phyloP scores from a whole-genome alignment of 176 grass and related monocot species.

The Hordeum marinum region DNA sequence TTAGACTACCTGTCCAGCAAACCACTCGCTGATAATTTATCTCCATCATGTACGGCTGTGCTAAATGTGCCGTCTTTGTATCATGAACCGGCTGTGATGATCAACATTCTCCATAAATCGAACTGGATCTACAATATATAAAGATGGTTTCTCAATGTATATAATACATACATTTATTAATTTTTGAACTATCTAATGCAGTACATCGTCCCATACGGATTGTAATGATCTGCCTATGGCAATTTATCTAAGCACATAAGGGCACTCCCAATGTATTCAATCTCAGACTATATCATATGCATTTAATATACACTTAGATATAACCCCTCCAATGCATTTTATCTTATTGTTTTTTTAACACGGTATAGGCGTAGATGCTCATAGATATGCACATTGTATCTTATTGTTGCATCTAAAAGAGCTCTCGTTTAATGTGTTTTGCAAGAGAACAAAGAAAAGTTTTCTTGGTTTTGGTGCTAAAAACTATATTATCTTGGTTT shows the following conservation, averaged over 20 bases:
- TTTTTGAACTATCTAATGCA: background rate
- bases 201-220: background rate
- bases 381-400: too few relatives aligned
- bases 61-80: background rate
- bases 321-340: too few relatives aligned
- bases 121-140: background rate
- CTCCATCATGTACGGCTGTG: fast-evolving
- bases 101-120: background rate
- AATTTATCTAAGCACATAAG: background rate
- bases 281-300: too few relatives aligned
- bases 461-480: too few relatives aligned
- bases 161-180: background rate
- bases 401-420: too few relatives aligned
- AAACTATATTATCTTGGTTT: too few relatives aligned
- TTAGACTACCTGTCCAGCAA: background rate
- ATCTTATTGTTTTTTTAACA: too few relatives aligned
- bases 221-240: background rate
- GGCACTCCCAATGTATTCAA: too few relatives aligned
- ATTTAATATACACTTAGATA: too few relatives aligned
- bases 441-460: too few relatives aligned
- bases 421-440: too few relatives aligned
- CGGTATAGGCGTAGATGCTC: too few relatives aligned
- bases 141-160: background rate
- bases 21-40: background rate
- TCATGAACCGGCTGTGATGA: background rate